phyloP scores from a whole-genome alignment of 2,329 filamentous ascomycete species.

The Colletotrichum euphorbiae region DNA sequence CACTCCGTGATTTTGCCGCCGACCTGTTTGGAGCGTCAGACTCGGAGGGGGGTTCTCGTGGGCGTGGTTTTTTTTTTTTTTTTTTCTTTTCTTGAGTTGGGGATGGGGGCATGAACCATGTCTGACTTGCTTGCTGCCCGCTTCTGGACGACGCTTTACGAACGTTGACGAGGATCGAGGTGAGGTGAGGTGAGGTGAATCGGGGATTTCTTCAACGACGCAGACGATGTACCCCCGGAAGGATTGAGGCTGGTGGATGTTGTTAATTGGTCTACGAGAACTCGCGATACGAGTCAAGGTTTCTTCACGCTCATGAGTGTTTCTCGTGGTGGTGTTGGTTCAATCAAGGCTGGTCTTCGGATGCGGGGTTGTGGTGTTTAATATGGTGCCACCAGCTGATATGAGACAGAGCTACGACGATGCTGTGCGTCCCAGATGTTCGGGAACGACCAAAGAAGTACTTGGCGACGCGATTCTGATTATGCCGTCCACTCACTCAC shows the following conservation, averaged over 20 bases:
- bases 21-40: constrained; percentile 37
- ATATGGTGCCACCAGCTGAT: too few relatives aligned
- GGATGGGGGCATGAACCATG: constrained; percentile 24
- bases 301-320: constrained; percentile 8
- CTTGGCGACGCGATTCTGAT: background rate
- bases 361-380: too few relatives aligned
- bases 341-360: too few relatives aligned
- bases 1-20: constrained; percentile 79
- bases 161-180: background rate
- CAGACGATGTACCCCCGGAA: constrained; percentile 12
- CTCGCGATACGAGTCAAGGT: constrained; percentile 12
- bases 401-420: too few relatives aligned
- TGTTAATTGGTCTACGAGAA: background rate
- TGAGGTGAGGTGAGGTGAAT: background rate
- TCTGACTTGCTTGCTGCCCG: constrained; percentile 32
- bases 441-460: too few relatives aligned
- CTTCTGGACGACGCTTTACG: background rate
- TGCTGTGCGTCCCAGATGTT: too few relatives aligned
- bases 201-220: background rate
- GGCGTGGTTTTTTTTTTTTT: too few relatives aligned
- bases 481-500: background rate
- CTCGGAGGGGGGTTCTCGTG: background rate
- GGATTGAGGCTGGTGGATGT: background rate
- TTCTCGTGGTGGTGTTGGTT: background rate
- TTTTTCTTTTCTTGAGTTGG: background rate